These are phyloP conservation scores for Cicer arietinum DNA, from an alignment of 306 rosid species.

Conservation along the genomic window DNA sequence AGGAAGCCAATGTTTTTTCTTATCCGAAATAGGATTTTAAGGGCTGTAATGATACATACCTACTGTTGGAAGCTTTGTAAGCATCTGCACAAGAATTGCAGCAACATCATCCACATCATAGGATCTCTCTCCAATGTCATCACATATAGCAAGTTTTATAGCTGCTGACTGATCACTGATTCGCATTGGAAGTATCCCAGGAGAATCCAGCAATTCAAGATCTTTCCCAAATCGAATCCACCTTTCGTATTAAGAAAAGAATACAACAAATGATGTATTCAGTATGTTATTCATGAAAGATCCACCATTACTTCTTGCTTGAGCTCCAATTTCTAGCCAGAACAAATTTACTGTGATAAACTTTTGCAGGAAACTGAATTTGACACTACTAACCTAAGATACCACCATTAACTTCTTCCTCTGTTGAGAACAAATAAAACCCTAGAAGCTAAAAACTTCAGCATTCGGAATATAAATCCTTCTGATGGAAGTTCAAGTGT, in stretches of 20 bases:
- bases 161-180: constrained; percentile 95
- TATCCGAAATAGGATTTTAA: constrained; percentile 13
- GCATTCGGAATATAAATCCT: neutral
- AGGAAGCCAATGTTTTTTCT: neutral
- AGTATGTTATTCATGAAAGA: constrained; percentile 7
- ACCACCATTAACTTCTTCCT: constrained; percentile 1
- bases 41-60: constrained; percentile 56
- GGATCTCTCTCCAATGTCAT: constrained; percentile 94
- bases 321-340: constrained; percentile 19
- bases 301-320: constrained; percentile 35
- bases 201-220: constrained; percentile 92
- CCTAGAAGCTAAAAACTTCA: neutral
- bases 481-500: neutral
- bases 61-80: constrained; percentile 73
- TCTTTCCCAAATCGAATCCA: constrained; percentile 96
- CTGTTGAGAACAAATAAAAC: constrained; percentile 26
- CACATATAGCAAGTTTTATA: constrained; percentile 95
- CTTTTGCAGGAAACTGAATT: constrained; percentile 17
- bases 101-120: constrained; percentile 84
- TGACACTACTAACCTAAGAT: constrained; percentile 17
- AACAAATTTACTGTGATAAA: neutral
- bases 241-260: constrained; percentile 53
- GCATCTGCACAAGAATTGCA: constrained; percentile 90
- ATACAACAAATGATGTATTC: constrained; percentile 10
- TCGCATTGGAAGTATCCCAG: constrained; percentile 94